Evolutionary conservation across 2,329 filamentous ascomycete species (phyloP).

Genomic region (Ramichloridium luteum): DNA sequence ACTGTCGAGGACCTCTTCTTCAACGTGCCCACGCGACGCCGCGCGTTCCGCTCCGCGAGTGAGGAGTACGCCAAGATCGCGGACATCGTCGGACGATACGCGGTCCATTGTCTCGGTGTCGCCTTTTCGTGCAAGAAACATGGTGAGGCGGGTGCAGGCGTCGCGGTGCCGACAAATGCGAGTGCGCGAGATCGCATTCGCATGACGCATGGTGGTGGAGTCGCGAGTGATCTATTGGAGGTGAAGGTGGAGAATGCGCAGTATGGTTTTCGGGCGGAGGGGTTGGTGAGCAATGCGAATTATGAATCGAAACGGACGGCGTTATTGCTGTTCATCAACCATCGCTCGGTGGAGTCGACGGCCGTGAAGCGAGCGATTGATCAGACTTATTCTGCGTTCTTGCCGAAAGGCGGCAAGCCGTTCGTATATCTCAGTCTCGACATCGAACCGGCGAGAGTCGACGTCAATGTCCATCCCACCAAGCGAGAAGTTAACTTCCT

Average conservation of each 20-base stretch:
- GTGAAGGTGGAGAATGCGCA: constrained; percentile 60
- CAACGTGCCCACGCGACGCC: constrained; percentile 77
- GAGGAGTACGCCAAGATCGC: constrained; percentile 98
- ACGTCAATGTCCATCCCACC: constrained; percentile 95
- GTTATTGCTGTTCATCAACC: constrained; percentile 88
- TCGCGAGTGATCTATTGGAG: constrained; percentile 78
- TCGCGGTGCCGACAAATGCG: constrained; percentile 65
- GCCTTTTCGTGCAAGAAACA: constrained; percentile 96
- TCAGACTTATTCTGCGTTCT: constrained; percentile 72
- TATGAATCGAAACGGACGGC: constrained; percentile 85
- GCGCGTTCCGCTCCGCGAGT: constrained; percentile 78
- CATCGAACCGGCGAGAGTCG: constrained; percentile 81
- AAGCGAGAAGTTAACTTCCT: constrained; percentile 95
- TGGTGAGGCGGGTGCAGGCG: constrained; percentile 69
- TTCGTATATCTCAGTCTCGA: constrained; percentile 88
- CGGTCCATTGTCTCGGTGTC: constrained; percentile 81
- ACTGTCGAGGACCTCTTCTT: constrained; percentile 94
- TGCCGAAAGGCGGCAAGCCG: constrained; percentile 88
- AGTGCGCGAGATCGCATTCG: constrained; percentile 72
- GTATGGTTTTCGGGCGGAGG: constrained; percentile 73
- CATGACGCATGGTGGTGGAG: constrained; percentile 70
- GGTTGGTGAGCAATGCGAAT: constrained; percentile 83
- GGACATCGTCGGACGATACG: constrained; percentile 85
- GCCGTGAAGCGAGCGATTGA: constrained; percentile 82
- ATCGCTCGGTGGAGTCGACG: constrained; percentile 81